Percentiles rank a stretch among this genome's conserved stretches.
Evolutionary conservation across 2,329 filamentous ascomycete species (phyloP).

Genomic region (Nemania diffusa): DNA sequence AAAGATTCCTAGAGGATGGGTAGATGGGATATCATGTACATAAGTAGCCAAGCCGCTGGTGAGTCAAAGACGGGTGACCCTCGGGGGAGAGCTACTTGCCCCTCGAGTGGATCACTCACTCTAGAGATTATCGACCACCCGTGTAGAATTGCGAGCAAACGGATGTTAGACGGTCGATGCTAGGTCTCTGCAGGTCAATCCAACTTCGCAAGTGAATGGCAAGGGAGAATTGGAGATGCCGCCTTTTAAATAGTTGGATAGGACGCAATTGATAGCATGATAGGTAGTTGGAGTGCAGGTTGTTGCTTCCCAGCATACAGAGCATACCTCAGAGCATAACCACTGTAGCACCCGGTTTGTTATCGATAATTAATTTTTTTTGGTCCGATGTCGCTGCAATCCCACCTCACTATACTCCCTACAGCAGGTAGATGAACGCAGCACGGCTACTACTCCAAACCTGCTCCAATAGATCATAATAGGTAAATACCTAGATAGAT

Average conservation of each 20-base stretch:
- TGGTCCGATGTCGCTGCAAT: constrained; percentile 36
- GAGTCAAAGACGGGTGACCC: constrained; percentile 23
- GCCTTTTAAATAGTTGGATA: neutral
- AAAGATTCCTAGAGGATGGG: neutral
- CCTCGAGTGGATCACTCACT: constrained; percentile 10
- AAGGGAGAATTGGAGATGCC: constrained; percentile 1
- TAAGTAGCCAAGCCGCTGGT: constrained; percentile 19
- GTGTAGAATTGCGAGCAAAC: neutral
- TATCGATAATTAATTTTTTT: constrained; percentile 39
- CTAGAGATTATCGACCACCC: neutral
- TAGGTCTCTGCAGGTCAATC: neutral
- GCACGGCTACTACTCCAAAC: no score
- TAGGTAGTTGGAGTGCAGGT: neutral
- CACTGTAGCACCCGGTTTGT: constrained; percentile 26
- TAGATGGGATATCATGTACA: no score
- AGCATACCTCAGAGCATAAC: neutral
- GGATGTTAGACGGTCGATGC: neutral
- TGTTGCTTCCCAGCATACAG: constrained; percentile 2
- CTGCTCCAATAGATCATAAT: no score
- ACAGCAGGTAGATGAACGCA: neutral
- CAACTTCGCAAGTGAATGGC: neutral
- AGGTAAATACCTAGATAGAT: no score
- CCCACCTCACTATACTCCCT: neutral
- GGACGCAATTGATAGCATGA: neutral
- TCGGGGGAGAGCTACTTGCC: constrained; percentile 8